Percentiles rank a stretch among this genome's conserved stretches.
phyloP scores from a whole-genome alignment of 805 yeast species.

The Candida palmyrensis region DNA sequence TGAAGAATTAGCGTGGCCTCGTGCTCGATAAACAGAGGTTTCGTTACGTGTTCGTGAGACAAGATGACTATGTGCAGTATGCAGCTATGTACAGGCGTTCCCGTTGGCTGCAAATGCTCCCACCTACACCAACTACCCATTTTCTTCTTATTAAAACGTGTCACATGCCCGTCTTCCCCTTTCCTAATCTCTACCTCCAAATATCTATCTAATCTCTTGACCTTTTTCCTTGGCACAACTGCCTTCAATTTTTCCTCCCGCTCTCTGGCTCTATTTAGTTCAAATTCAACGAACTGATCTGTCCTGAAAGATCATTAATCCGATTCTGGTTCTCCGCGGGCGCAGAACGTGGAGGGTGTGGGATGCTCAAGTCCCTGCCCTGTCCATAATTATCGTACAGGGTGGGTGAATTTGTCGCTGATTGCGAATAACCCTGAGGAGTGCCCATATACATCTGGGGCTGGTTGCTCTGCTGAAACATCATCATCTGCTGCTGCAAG shows the following conservation, averaged over 20 bases:
- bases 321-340: conserved; percentile 10
- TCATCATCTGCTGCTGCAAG: conserved; percentile 4
- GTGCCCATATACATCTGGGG: conserved; percentile 1
- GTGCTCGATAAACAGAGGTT: not conserved
- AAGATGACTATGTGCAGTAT: not conserved
- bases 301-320: conserved; percentile 20
- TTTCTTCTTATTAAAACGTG: no score
- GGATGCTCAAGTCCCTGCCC: conserved; percentile 8
- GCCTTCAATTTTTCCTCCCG: no score
- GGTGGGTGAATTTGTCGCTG: conserved; percentile 19
- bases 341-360: conserved; percentile 11
- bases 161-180: no score
- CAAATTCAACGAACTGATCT: conserved; percentile 31
- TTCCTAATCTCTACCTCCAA: no score
- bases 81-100: no score
- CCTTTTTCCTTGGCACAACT: no score
- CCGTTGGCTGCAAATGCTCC: no score
- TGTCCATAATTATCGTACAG: conserved; percentile 14
- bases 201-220: no score
- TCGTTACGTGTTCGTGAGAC: not conserved
- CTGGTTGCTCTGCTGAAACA: conserved; percentile 1
- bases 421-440: conserved; percentile 9
- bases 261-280: no score
- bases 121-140: no score
- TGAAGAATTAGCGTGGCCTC: no score